A percentile compares a stretch with the other conserved stretches of the same genome.
Evolutionary conservation across 495 filamentous ascomycete species (phyloP).

Genomic region (Penicillium bovifimosum): DNA sequence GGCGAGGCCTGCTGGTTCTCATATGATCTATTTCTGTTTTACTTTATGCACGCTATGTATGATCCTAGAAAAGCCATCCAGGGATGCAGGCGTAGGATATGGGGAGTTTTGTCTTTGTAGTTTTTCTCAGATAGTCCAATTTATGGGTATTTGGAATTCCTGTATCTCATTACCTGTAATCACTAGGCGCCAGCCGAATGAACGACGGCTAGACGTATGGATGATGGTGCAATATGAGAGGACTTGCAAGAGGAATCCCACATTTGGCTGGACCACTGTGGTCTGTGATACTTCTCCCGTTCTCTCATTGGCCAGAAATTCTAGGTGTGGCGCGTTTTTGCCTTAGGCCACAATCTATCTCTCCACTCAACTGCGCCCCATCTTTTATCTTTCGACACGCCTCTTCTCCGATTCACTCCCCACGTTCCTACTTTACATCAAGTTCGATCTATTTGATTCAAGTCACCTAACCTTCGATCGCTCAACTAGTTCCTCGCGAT

Average conservation of each 20-base stretch:
- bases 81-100: conserved; percentile 21
- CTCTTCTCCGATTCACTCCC: not conserved
- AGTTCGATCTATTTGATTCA: no score
- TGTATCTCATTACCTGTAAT: not conserved
- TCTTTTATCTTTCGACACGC: not conserved
- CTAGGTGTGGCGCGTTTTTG: no score
- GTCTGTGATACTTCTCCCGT: no score
- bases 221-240: no score
- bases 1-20: conserved; percentile 11
- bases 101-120: conserved; percentile 19
- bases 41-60: conserved; percentile 20
- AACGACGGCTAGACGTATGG: no score
- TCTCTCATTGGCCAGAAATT: no score
- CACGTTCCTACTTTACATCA: not conserved
- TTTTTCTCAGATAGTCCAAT: conserved; percentile 1
- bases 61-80: conserved; percentile 21
- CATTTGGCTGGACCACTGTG: no score
- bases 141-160: not conserved
- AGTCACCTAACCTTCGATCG: no score
- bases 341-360: no score
- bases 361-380: not conserved
- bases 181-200: no score
- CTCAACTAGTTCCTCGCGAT: no score
- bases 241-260: no score
- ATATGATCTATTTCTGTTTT: conserved; percentile 4